Evolutionary conservation across 106 monocot genomes (phyloP).

Genomic region (Dendrobium huoshanense): DNA sequence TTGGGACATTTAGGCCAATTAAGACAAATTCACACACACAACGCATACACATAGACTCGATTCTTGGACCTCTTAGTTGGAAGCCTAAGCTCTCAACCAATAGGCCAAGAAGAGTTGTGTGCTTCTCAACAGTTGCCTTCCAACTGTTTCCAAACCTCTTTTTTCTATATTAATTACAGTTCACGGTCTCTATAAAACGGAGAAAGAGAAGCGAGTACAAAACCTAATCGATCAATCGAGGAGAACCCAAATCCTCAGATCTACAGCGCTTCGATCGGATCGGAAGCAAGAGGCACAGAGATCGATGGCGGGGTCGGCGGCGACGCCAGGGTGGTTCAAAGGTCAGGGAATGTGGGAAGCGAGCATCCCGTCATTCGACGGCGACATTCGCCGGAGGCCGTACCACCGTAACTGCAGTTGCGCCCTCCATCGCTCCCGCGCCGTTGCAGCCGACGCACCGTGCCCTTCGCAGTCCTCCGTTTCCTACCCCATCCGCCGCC

Average conservation of each 20-base stretch:
- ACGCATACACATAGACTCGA: no score
- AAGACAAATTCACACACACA: no score
- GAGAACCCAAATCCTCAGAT: not conserved
- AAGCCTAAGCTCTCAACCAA: no score
- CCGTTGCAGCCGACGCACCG: not conserved
- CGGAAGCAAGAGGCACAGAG: not conserved
- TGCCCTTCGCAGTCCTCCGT: not conserved
- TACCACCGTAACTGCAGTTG: conserved; percentile 18
- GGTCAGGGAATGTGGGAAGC: conserved; percentile 9
- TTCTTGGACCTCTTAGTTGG: no score
- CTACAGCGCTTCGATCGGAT: not conserved
- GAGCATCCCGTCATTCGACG: conserved; percentile 3
- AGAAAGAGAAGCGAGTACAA: not conserved
- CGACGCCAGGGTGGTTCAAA: conserved; percentile 8
- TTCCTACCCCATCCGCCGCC: conserved; percentile 7
- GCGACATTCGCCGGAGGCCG: conserved; percentile 12
- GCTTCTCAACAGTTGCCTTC: no score
- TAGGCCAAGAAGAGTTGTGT: no score
- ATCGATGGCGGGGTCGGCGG: conserved; percentile 10
- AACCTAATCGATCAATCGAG: not conserved
- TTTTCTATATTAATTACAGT: no score
- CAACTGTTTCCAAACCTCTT: no score
- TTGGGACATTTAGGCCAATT: no score
- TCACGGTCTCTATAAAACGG: no score
- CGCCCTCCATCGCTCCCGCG: conserved; percentile 12